phyloP scores from a whole-genome alignment of 1,284 basidiomycete genomes.

The Fomes fomentarius region DNA sequence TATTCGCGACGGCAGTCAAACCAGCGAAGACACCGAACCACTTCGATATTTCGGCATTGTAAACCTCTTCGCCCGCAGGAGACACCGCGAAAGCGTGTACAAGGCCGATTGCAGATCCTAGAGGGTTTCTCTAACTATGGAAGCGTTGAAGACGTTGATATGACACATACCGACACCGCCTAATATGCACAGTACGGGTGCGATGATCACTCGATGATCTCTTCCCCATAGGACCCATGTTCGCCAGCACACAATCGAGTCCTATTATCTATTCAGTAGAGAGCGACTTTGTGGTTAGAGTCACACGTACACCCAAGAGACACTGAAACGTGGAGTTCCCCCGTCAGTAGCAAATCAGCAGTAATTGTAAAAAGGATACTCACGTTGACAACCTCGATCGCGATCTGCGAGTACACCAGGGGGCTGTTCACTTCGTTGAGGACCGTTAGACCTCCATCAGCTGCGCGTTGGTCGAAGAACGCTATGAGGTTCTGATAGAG shows the following conservation, averaged over 20 bases:
- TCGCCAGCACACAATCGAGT: slow-evolving; percentile 9
- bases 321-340: not conserved
- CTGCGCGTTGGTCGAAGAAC: slow-evolving; percentile 8
- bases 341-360: too few species aligned
- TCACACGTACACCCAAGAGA: not conserved
- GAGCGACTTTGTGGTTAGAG: not conserved
- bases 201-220: not conserved
- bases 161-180: slow-evolving; percentile 1
- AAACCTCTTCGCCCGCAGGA: not conserved
- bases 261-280: not conserved
- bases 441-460: not conserved
- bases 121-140: not conserved
- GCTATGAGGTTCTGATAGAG: slow-evolving; percentile 3
- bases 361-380: not conserved
- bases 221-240: slow-evolving; percentile 4
- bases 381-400: slow-evolving; percentile 6
- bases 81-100: not conserved
- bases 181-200: not conserved
- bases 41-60: not conserved
- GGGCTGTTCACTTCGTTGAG: slow-evolving; percentile 3
- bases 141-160: not conserved
- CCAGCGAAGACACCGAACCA: slow-evolving; percentile 1
- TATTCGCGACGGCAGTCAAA: slow-evolving; percentile 2
- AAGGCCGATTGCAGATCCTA: not conserved
- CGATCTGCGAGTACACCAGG: not conserved